Evolutionary conservation across 129 eudicot species (phyloP).

Genomic region (Centrapalus pauciflorus): DNA sequence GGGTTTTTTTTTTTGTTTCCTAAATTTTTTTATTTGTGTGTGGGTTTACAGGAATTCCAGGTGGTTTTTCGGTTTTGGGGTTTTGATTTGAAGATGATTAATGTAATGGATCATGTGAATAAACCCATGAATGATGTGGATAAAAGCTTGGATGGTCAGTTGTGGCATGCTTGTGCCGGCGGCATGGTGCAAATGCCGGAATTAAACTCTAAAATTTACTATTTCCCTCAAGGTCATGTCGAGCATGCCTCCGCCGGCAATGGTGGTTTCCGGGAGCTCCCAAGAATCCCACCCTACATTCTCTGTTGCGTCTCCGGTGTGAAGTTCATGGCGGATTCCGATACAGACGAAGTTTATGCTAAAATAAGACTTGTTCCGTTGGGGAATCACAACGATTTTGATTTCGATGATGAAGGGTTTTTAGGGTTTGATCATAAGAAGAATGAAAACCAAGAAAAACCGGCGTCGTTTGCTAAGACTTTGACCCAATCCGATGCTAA

Average conservation of each 20-base stretch:
- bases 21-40: neutral
- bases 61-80: neutral
- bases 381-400: slow-evolving; percentile 33
- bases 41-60: slow-evolving; percentile 12
- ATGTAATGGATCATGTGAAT: slow-evolving; percentile 45
- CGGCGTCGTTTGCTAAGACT: slow-evolving; percentile 79
- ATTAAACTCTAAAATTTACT: slow-evolving; percentile 56
- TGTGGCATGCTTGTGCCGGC: slow-evolving; percentile 99
- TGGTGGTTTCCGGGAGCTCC: slow-evolving; percentile 39
- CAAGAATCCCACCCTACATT: slow-evolving; percentile 47
- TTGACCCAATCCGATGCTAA: slow-evolving; percentile 95
- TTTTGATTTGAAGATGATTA: slow-evolving; percentile 42
- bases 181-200: slow-evolving; percentile 93
- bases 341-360: slow-evolving; percentile 82
- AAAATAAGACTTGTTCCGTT: slow-evolving; percentile 56
- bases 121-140: slow-evolving; percentile 61
- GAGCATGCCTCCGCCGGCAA: slow-evolving; percentile 59
- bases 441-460: slow-evolving; percentile 45
- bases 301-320: slow-evolving; percentile 54
- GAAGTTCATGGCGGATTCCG: slow-evolving; percentile 67
- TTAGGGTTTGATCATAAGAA: slow-evolving; percentile 43
- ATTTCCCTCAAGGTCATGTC: slow-evolving; percentile 87
- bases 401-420: slow-evolving; percentile 35
- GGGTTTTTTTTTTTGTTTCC: neutral
- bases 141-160: slow-evolving; percentile 64